Conservation (phyloP, 208 protist genomes). For the Acanthamoeba lenticulata region DNA sequence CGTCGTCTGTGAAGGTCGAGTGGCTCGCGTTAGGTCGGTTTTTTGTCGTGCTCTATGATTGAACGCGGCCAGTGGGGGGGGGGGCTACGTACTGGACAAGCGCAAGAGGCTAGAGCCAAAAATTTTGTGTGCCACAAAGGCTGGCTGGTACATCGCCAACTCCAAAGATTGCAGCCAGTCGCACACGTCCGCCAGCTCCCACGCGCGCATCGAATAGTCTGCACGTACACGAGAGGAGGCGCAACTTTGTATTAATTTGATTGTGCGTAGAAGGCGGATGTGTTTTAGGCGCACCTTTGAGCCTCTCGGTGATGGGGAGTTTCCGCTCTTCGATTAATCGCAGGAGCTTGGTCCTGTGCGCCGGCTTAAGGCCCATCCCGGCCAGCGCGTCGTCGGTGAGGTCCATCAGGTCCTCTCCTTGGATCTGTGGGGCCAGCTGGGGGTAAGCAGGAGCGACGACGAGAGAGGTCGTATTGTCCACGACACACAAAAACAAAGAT, state of each 20-base stretch:
- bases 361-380: not conserved
- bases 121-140: not conserved
- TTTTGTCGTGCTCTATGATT: not conserved
- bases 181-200: constrained; percentile 39
- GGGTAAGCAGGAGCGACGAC: too few relatives aligned
- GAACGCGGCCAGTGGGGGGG: not conserved
- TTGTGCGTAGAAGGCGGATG: not conserved
- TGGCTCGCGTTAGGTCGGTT: not conserved
- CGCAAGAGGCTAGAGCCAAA: not conserved
- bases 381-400: not conserved
- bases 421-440: too few relatives aligned
- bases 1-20: constrained; percentile 1
- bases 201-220: not conserved
- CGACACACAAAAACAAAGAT: too few relatives aligned
- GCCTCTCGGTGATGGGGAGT: not conserved
- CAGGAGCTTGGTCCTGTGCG: not conserved
- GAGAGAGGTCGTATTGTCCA: too few relatives aligned
- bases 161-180: not conserved
- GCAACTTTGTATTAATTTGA: not conserved
- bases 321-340: not conserved
- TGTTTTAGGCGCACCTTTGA: not conserved
- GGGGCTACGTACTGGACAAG: not conserved
- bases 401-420: not conserved
- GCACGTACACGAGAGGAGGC: not conserved
- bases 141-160: not conserved